These are phyloP conservation scores for Fusarium keratoplasticum DNA, from an alignment of 2,329 filamentous ascomycete species.

Conservation along the genomic window DNA sequence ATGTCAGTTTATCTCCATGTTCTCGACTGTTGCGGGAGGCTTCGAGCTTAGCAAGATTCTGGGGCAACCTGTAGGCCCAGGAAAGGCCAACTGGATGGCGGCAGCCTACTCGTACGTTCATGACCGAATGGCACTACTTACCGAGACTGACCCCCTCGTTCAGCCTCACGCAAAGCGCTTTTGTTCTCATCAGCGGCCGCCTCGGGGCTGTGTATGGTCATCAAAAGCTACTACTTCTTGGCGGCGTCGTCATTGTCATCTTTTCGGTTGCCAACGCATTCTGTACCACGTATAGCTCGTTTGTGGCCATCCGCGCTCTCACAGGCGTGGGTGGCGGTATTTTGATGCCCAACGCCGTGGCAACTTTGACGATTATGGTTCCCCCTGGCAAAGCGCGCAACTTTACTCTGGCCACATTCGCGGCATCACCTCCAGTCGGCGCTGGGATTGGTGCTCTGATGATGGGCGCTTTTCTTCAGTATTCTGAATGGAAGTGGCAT, in stretches of 20 bases:
- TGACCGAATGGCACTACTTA: not conserved
- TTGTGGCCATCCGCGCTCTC: constrained; percentile 57
- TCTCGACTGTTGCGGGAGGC: constrained; percentile 46
- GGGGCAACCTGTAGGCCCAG: constrained; percentile 43
- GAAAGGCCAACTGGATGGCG: constrained; percentile 53
- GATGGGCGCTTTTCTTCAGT: constrained; percentile 51
- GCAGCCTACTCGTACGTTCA: constrained; percentile 50
- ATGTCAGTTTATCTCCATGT: constrained; percentile 46
- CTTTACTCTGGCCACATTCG: constrained; percentile 59
- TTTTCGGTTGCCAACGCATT: constrained; percentile 58
- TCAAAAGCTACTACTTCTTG: constrained; percentile 57
- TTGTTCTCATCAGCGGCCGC: constrained; percentile 64
- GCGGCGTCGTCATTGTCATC: constrained; percentile 54
- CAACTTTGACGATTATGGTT: constrained; percentile 59
- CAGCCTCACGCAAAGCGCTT: constrained; percentile 62
- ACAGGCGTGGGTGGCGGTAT: constrained; percentile 60
- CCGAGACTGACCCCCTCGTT: not conserved
- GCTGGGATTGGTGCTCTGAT: constrained; percentile 56
- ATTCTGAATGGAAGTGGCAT: constrained; percentile 52
- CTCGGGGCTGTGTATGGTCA: constrained; percentile 65
- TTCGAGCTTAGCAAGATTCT: constrained; percentile 44
- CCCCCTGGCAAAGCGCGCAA: constrained; percentile 59
- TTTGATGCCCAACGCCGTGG: constrained; percentile 62
- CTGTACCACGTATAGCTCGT: constrained; percentile 53
- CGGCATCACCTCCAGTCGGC: constrained; percentile 58